A percentile compares a stretch with the other conserved stretches of the same genome.
phyloP scores from a whole-genome alignment of 2,329 filamentous ascomycete species.

The Aureobasidium sp. region DNA sequence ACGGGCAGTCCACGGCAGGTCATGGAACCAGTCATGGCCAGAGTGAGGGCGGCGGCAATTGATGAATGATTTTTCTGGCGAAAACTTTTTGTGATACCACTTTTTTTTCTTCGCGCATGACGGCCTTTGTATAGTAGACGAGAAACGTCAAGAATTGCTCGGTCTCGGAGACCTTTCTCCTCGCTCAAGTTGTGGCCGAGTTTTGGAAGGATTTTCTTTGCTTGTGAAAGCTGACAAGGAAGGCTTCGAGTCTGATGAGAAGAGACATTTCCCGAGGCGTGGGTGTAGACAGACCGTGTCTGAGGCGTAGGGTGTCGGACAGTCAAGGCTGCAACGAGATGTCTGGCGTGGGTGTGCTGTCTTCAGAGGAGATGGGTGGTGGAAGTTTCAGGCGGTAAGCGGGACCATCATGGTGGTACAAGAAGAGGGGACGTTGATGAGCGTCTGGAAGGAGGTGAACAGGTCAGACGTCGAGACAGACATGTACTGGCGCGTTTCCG shows the following conservation, averaged over 20 bases:
- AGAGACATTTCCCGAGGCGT: no score
- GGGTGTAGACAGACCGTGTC: no score
- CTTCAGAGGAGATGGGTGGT: neutral
- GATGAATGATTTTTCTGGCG: constrained; percentile 12
- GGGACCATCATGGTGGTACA: neutral
- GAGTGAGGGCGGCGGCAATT: constrained; percentile 1
- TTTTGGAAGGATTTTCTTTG: neutral
- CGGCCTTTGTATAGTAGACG: constrained; percentile 61
- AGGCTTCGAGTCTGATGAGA: neutral
- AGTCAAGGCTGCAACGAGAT: neutral
- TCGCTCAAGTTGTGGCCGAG: neutral
- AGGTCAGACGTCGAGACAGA: no score
- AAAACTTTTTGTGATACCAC: constrained; percentile 16
- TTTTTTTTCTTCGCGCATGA: constrained; percentile 19
- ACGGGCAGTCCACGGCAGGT: constrained; percentile 18
- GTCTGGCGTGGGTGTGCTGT: neutral
- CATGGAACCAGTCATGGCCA: constrained; percentile 13
- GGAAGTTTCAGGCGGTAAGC: constrained; percentile 5
- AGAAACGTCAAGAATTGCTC: constrained; percentile 88
- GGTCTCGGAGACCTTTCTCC: constrained; percentile 17
- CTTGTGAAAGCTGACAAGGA: neutral
- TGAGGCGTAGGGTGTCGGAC: neutral
- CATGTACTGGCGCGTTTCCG: no score
- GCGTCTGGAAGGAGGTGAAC: neutral
- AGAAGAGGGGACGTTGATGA: neutral